Conservation (phyloP, 331 rosid genomes). For the Rosa hybrid region DNA sequence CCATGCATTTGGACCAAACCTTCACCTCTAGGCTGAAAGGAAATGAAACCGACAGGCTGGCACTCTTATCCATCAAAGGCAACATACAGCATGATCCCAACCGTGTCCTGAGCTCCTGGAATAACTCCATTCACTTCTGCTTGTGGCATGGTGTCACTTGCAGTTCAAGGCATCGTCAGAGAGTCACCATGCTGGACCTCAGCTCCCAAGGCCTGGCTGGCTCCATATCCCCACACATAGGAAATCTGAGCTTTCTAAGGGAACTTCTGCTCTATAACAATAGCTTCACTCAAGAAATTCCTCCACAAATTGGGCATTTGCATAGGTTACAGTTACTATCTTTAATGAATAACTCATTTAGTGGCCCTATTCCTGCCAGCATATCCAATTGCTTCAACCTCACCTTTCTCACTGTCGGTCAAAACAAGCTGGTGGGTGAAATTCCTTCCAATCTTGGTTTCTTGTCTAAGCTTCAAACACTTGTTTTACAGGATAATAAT, state of each 20-base stretch:
- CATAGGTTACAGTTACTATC: not conserved
- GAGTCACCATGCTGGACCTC: not conserved
- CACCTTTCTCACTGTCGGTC: not conserved
- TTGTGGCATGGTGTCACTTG: slow-evolving; percentile 17
- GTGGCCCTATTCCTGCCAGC: slow-evolving; percentile 12
- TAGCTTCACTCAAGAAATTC: not conserved
- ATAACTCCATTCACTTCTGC: not conserved
- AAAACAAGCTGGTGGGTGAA: not conserved
- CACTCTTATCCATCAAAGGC: not conserved
- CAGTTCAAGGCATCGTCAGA: not conserved
- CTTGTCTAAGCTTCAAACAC: not conserved
- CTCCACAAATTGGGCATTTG: slow-evolving; percentile 10
- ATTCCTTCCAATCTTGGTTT: slow-evolving; percentile 2
- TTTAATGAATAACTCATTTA: not conserved
- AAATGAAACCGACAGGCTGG: not conserved
- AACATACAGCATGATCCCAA: not conserved
- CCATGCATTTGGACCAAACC: not conserved
- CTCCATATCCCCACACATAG: slow-evolving; percentile 1
- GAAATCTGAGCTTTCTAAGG: slow-evolving; percentile 7
- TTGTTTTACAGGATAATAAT: not conserved
- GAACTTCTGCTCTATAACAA: not conserved
- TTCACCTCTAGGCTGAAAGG: not conserved
- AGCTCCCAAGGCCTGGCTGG: not conserved
- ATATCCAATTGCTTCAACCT: slow-evolving; percentile 4
- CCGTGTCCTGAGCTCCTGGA: not conserved